A percentile compares a stretch with the other conserved stretches of the same genome.
Evolutionary conservation across 352 stramenopile genomes (phyloP).

Genomic region (Phytophthora europaea): DNA sequence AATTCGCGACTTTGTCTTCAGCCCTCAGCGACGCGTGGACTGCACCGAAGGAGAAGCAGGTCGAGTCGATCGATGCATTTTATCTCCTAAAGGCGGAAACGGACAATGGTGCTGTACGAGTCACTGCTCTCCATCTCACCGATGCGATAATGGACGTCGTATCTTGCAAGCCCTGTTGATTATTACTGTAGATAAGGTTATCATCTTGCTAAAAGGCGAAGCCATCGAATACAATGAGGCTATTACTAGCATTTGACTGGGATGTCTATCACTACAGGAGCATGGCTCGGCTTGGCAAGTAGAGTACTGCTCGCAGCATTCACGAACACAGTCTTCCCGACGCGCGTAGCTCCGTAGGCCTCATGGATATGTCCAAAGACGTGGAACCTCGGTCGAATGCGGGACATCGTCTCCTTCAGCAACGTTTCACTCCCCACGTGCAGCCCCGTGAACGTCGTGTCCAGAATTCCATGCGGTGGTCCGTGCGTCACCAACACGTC

Average conservation of each 20-base stretch:
- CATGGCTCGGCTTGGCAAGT: slow-evolving; percentile 63
- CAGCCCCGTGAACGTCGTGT: slow-evolving; percentile 69
- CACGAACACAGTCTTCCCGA: slow-evolving; percentile 89
- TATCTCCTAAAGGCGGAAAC: too few relatives aligned
- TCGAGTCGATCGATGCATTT: too few relatives aligned
- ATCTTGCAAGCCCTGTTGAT: background rate
- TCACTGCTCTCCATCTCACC: background rate
- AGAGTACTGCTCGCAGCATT: slow-evolving; percentile 90
- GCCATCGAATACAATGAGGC: background rate
- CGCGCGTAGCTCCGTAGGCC: slow-evolving; percentile 77
- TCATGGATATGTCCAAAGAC: slow-evolving; percentile 96
- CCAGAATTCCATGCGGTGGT: slow-evolving; percentile 88
- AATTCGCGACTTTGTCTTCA: too few relatives aligned
- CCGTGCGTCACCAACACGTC: slow-evolving; percentile 93
- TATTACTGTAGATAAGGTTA: background rate
- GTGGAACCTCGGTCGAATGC: slow-evolving; percentile 85
- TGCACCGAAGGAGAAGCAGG: background rate
- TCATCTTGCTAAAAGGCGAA: background rate
- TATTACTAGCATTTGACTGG: slow-evolving; percentile 59
- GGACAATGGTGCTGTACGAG: background rate
- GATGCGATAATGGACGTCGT: background rate
- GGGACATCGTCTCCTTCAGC: slow-evolving; percentile 82
- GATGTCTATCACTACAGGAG: slow-evolving; percentile 84
- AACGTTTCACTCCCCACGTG: slow-evolving; percentile 87
- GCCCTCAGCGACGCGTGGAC: background rate